Evolutionary conservation across 75 land plant genomes (phyloP), one percentile per base, ranked within the genome.

Genomic region (Selaginella tamariscina): DNA sequence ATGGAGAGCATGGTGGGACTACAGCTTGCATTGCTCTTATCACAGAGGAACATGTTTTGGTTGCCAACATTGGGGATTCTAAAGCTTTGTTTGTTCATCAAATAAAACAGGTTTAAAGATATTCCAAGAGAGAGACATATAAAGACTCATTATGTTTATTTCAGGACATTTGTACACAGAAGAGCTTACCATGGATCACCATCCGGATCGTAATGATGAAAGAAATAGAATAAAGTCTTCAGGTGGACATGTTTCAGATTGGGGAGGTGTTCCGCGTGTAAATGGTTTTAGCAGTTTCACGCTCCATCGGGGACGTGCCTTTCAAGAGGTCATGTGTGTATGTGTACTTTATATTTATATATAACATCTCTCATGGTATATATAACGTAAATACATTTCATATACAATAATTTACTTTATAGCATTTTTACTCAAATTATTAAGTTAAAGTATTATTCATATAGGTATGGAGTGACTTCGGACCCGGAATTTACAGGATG

Each of bases 231-330:
- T 59, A 9, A 23, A 59, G 26, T 21, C 62, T n/a, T 59, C n/a
- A 9, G 62, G 62, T 59, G 62, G 62, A 2, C 8, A 23, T 59
- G 62, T 59, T 8, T 2, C 2, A 59, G 8, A 59, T 21, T 39
- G 11, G 11, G 11, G 49, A 39, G 15, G 49, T 15, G 15, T 39
- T 39, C 23, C 23, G n/a, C 23, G 62, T 23, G 62, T 59, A 5
- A n/a, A 5, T 59, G 62, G 62, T 59, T 21, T 26, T 59, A 59
- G 62, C 62, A 9, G 62, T 59, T 59, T 59, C 62, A 23, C 62
- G 62, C n/a, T 59, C 62, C 8, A 59, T 59, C n/a, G 62, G 62
- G 23, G 62, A 59, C 26, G 5, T 26, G 26, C n/a, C 23, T 2
- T n/a, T 59, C 21, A 59, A 59, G 62, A 59, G 23, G 62, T 59